Evolutionary conservation across 306 rosid genomes (phyloP).

Genomic region (Quercus dentata): DNA sequence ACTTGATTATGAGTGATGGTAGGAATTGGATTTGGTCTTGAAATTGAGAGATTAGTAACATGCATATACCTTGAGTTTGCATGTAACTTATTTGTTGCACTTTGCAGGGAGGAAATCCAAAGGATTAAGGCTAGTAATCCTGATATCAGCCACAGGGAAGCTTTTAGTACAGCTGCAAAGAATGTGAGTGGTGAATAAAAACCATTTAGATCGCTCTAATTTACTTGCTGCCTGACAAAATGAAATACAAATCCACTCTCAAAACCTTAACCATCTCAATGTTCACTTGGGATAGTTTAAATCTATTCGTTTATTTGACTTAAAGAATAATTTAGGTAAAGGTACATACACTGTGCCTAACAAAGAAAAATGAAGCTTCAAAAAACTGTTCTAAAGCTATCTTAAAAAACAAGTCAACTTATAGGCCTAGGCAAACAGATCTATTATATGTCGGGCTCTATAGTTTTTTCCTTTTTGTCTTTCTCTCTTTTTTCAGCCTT

Average conservation of each 20-base stretch:
- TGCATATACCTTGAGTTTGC: neutral
- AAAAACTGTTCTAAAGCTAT: too few relatives aligned
- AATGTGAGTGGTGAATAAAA: conserved; percentile 54
- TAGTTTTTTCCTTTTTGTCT: neutral
- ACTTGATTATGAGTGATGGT: neutral
- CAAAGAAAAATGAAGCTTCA: too few relatives aligned
- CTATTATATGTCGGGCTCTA: neutral
- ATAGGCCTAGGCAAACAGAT: too few relatives aligned
- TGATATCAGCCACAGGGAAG: conserved; percentile 94
- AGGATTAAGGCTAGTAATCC: conserved; percentile 96
- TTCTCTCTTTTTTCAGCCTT: neutral
- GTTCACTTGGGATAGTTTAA: too few relatives aligned
- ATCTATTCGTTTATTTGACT: too few relatives aligned
- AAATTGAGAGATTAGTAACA: neutral
- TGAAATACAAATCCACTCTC: too few relatives aligned
- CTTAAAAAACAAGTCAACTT: too few relatives aligned
- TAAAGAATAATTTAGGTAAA: too few relatives aligned
- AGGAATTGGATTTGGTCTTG: neutral
- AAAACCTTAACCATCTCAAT: too few relatives aligned
- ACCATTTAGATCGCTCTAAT: neutral
- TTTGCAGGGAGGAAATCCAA: conserved; percentile 91
- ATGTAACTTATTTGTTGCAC: neutral
- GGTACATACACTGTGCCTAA: too few relatives aligned
- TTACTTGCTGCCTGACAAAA: neutral
- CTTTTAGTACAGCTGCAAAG: conserved; percentile 96